phyloP scores from a whole-genome alignment of 1,139 yeast genomes.

The Wickerhamomyces sp. region DNA sequence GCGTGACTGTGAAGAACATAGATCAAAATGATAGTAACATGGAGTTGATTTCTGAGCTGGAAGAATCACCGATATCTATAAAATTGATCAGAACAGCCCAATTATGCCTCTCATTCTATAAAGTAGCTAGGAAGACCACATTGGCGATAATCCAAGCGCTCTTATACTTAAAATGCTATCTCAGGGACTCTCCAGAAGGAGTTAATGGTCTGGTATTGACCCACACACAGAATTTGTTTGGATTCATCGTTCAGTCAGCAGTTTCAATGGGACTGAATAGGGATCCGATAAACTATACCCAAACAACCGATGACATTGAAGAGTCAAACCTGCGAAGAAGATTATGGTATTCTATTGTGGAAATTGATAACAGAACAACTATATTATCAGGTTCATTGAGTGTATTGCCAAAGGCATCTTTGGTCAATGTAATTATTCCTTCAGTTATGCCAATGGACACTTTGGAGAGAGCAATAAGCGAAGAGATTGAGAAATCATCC shows the following conservation, averaged over 20 bases:
- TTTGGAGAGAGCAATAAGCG: slow-evolving; percentile 11
- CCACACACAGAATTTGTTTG: slow-evolving; percentile 15
- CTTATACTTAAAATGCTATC: slow-evolving; percentile 12
- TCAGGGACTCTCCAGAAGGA: slow-evolving; percentile 20
- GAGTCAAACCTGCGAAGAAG: slow-evolving; percentile 15
- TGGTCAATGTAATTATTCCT: slow-evolving; percentile 13
- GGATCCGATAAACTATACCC: slow-evolving; percentile 20
- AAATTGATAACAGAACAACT: slow-evolving; percentile 9
- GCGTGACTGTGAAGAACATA: slow-evolving; percentile 4
- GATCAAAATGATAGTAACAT: slow-evolving; percentile 4
- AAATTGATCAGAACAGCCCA: slow-evolving; percentile 10
- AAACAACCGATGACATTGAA: slow-evolving; percentile 4
- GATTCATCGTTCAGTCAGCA: slow-evolving; percentile 15
- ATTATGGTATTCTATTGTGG: slow-evolving; percentile 14
- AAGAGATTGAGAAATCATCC: slow-evolving; percentile 4
- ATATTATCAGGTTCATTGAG: slow-evolving; percentile 12
- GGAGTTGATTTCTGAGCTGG: background rate
- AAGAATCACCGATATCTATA: slow-evolving; percentile 4
- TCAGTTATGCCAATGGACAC: slow-evolving; percentile 10
- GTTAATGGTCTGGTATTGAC: slow-evolving; percentile 13
- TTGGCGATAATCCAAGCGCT: slow-evolving; percentile 13
- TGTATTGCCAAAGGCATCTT: slow-evolving; percentile 7
- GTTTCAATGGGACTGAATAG: slow-evolving; percentile 18
- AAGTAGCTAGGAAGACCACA: slow-evolving; percentile 12
- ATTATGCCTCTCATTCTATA: slow-evolving; percentile 13